phyloP scores from a whole-genome alignment of 2,329 filamentous ascomycete genomes.

The Trichoderma oligosporum region DNA sequence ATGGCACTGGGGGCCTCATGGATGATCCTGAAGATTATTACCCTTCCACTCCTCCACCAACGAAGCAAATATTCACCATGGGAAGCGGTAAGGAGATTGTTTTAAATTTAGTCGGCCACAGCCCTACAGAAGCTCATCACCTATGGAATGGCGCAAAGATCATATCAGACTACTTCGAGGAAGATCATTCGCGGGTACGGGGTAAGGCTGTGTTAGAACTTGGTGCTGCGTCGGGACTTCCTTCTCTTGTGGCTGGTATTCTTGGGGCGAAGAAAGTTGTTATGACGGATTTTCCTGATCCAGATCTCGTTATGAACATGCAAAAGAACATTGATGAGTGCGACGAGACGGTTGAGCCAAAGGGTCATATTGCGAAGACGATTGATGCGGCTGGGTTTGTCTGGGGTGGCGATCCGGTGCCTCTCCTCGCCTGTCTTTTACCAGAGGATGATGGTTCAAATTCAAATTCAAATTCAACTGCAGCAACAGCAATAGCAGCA shows the following conservation, averaged over 20 bases:
- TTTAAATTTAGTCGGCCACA: slow-evolving; percentile 80
- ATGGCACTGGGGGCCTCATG: slow-evolving; percentile 57
- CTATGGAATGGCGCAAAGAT: slow-evolving; percentile 88
- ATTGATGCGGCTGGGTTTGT: slow-evolving; percentile 69
- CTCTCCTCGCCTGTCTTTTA: slow-evolving; percentile 57
- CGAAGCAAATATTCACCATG: slow-evolving; percentile 67
- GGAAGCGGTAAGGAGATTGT: slow-evolving; percentile 60
- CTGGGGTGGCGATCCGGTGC: slow-evolving; percentile 67
- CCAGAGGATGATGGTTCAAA: slow-evolving; percentile 9
- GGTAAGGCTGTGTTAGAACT: slow-evolving; percentile 77
- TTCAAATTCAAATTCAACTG: too few relatives aligned
- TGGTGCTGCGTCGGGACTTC: slow-evolving; percentile 82
- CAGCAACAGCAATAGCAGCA: neutral
- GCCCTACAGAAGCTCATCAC: slow-evolving; percentile 83
- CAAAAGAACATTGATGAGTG: slow-evolving; percentile 67
- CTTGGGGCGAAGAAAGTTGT: slow-evolving; percentile 69
- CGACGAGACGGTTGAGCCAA: slow-evolving; percentile 35
- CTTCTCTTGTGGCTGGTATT: slow-evolving; percentile 71
- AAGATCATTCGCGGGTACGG: slow-evolving; percentile 58
- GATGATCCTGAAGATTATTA: slow-evolving; percentile 78
- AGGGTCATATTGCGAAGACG: slow-evolving; percentile 30
- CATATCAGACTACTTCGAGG: slow-evolving; percentile 73
- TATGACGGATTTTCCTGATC: slow-evolving; percentile 85
- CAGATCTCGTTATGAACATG: slow-evolving; percentile 77
- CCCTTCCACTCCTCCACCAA: slow-evolving; percentile 70